Base-by-base conservation (phyloP, 2,329 filamentous ascomycete species). In the Fonsecaea multimorphosa region DNA sequence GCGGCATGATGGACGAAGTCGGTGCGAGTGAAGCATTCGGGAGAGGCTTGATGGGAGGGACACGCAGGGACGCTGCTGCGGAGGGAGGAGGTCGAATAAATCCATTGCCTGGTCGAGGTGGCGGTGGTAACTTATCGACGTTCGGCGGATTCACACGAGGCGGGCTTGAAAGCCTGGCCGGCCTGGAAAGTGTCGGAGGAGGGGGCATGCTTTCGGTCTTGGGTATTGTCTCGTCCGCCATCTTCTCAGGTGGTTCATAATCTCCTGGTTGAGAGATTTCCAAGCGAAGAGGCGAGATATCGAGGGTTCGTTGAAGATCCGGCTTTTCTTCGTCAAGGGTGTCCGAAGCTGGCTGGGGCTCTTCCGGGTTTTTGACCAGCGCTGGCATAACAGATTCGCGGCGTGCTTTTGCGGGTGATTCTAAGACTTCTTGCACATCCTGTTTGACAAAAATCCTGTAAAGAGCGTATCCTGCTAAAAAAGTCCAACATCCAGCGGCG, bases 61-160 rank as follows among this genome's bases (percentile, higher is more conserved):
- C 77, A 44, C 81, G 79, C n/a, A 81, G 75, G 12, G 76, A 75
- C 12, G 80, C 74, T 11, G 81, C 81, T 16, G 78, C 74, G 7
- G 81, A 82, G 6, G 80, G 80, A 6, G 80, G 79, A 49, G 79
- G 76, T 8, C 75, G 75, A 29, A 81, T 74, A 36, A 77, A 73
- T 55, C 68, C 59, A 66, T 69, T 68, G 29, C 68, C 70, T 31
- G 71, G 70, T 36, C 71, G 68, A 27, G 73, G 71, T 32, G 73
- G 72, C 53, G 31, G 68, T 60, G 61, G 72, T 72, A 24, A 11
- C 22, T 51, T 60, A 19, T 56, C 44, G 36, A 66, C 53, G 14
- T 61, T 70, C 7, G 72, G 62, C 53, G 72, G 71, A 38, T 70
- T 73, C 36, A 72, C 62, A 32, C 70, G 71, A 58, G 71, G 68